Percentiles rank a stretch among this genome's conserved stretches.
These are phyloP conservation scores for Trichoderma cornu-damae DNA, from an alignment of 2,329 filamentous ascomycete species.

Conservation along the genomic window DNA sequence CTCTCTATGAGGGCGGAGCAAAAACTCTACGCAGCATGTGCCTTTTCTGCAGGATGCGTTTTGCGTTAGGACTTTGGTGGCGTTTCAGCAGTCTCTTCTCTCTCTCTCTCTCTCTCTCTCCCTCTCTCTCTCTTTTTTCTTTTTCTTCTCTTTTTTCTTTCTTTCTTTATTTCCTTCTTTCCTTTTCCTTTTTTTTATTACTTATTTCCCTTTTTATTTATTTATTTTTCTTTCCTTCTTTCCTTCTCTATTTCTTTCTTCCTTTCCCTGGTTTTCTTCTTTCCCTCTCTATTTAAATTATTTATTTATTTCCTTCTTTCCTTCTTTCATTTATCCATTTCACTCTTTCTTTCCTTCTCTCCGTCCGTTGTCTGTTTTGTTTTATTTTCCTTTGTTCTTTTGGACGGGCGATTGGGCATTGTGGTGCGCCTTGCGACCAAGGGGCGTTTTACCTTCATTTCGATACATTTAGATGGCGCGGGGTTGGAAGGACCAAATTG, in stretches of 20 bases:
- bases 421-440: neutral
- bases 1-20: neutral
- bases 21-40: neutral
- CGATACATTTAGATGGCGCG: slow-evolving; percentile 8
- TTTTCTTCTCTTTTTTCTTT: neutral
- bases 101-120: neutral
- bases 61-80: slow-evolving; percentile 4
- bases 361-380: neutral
- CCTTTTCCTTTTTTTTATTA: neutral
- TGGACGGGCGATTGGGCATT: neutral
- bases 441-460: slow-evolving; percentile 12
- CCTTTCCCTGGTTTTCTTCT: neutral
- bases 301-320: neutral
- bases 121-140: neutral
- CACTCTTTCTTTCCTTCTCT: neutral
- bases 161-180: neutral
- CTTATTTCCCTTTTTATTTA: neutral
- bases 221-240: neutral
- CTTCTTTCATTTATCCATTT: neutral
- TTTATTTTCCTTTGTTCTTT: neutral
- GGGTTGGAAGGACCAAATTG: neutral
- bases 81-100: slow-evolving; percentile 8
- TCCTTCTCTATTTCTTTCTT: neutral
- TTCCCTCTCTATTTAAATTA: too few species aligned
- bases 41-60: neutral